Evolutionary conservation across 208 protist species (phyloP), one percentile per base, ranked within the genome.

Genomic region (Acanthamoeba triangularis): DNA sequence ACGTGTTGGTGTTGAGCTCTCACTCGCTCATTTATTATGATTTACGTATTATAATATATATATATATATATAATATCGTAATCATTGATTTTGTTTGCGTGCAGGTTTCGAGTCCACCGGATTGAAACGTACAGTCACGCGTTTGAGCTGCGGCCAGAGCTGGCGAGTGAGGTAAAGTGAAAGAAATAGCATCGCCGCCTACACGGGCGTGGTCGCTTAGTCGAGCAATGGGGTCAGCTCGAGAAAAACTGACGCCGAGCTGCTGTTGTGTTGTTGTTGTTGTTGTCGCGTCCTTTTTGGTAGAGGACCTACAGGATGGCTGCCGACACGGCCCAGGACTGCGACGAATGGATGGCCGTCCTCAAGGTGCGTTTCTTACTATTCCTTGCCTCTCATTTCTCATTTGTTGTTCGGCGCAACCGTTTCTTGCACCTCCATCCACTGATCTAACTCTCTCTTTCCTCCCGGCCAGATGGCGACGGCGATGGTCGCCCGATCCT

Each of bases 101-200:
- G 18, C 4, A 82, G 74, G 11, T 82, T 41, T 37, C 49, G 23
- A 16, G 37, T 82, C 0, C 37, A 82, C 37, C 74, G 33, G 23
- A 25, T 14, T 13, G 74, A 82, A 7, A 44, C 23, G n/a, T 33
- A n/a, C 44, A 6, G 23, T 0, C 6, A 82, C 25, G 23, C 74
- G 44, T 82, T 82, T 82, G 74, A 82, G 25, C 74, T 82, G 33
- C 74, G 74, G 2, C 74, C 74, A n/a, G 41, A 82, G 6, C 37
- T 13, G 25, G 7, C 37, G 10, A 49, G 23, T 25, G 74, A 82
- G 74, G 74, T 82, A 33, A 16, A 41, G n/a, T 78, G n/a, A 23
- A 4, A 8, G 20, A 8, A 10, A 41, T 11, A 3, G 41, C 41
- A 47, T 47, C 41, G 11, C 41, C 41, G 37, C 37, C 37, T 41